Evolutionary conservation across 805 yeast genomes (phyloP), one percentile per base, ranked within the genome.

Genomic region (Lachancea kluyveri): DNA sequence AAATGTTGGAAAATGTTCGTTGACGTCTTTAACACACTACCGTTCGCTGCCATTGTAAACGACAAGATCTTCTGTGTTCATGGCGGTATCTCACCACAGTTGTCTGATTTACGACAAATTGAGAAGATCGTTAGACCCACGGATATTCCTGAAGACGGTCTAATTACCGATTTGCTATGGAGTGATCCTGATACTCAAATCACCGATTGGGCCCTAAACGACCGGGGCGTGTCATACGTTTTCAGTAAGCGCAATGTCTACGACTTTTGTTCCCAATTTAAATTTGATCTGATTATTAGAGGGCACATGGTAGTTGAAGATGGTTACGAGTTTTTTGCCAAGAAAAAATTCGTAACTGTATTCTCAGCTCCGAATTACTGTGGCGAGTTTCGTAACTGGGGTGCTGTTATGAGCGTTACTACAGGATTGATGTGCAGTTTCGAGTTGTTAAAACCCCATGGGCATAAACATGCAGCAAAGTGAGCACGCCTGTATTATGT

Each of bases 11-110:
- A 88, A 55, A 64, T 75, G 35, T 92, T 92, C 50, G 76, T 92
- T 41, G 98, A 92, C 64, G 88, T 94, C 0, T 92, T 92, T 67
- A 92, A 92, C 60, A 82, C 96, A 1, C 66, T 92, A 43, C 98
- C 98, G 7, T 79, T 92, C 33, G 95, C 97, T 1, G 96, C 96
- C 4, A 77, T 84, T 20, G 95, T 92, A 22, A 95, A 94, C 7
- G 88, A 87, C 28, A 92, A 86, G 61, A 92, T 92, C 28, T 92
- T 92, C 52, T 87, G 85, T 56, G 77, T 83, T 37, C 92, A 83
- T 55, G 94, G 94, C 31, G 92, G 92, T 5, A 65, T 83, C 21
- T 81, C 90, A 0, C 92, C 94, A 5, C 75, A 75, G 33, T 63
- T 83, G 45, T 63, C 62, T 5, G 67, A 70, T 42, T 57, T 83